Evolutionary conservation across 805 yeast genomes (phyloP), one percentile per base, ranked within the genome.

Genomic region (Ogataea thermomethanolica): DNA sequence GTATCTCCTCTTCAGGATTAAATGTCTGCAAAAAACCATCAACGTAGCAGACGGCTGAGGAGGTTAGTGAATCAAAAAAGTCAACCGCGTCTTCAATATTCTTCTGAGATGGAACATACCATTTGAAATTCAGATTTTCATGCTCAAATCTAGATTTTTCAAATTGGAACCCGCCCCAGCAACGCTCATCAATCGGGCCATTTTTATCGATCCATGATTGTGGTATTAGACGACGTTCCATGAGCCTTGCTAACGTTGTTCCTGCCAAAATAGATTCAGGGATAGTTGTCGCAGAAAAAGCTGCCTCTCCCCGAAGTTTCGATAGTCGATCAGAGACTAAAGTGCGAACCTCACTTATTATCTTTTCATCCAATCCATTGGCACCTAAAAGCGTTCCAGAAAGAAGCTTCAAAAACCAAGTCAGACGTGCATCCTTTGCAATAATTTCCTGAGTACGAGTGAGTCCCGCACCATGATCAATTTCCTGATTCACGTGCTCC

Each of bases 401-500:
- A 30, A 90, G 61, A 2, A 88, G 74, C 3, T 81, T 73, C 24
- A 86, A 58, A 54, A 81, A 76, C 78, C 95, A 78, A 23, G 78
- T 78, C 7, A 93, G 63, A 13, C 81, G 75, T 23, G 81, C 82
- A 60, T 93, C 98, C 29, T 89, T 72, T n/a, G 85, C 85, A 21
- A 79, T 69, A 20, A 84, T 69, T 23, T 84, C 90, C 6, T 73
- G 66, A 5, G 70, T 73, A 57, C 96, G 73, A 0, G 80, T 66
- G 1, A 74, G 62, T 3, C 97, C 98, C 0, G 97, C 97, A 3
- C 79, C 84, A 48, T 90, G 84, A 48, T 81, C 86, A 14, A 91
- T 69, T 55, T 91, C 95, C 25, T 72, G 77, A 26, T 69, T 66
- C 20, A 90, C 79, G 37, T 72, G 72, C 5, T 67, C 67, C 34